Evolutionary conservation across 192 early-diverging fungal genomes (phyloP).

Genomic region (Bifiguratus adelaidae): DNA sequence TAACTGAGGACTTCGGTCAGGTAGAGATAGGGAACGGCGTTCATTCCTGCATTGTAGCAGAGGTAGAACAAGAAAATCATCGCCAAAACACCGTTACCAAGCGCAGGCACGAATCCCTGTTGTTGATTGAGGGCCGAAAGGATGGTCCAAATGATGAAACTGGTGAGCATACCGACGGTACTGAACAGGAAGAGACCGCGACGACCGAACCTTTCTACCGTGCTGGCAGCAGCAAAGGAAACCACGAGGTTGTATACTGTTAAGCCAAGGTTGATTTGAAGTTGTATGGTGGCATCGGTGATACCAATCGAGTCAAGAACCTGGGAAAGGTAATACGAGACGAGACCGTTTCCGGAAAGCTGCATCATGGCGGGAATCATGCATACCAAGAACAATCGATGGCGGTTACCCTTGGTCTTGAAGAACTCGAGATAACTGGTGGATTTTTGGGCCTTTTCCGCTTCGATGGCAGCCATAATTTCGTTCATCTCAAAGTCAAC

Average conservation of each 20-base stretch:
- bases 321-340: neutral
- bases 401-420: neutral
- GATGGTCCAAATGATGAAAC: conserved; percentile 1
- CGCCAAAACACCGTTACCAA: neutral
- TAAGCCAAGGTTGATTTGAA: neutral
- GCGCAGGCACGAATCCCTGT: neutral
- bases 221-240: neutral
- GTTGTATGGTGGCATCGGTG: neutral
- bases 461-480: neutral
- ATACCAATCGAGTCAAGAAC: neutral
- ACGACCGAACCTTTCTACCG: neutral
- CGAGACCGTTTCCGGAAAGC: neutral
- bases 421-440: neutral
- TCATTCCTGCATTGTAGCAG: neutral
- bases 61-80: neutral
- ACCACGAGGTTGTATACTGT: neutral
- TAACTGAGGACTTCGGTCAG: neutral
- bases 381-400: neutral
- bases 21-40: neutral
- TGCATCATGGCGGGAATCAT: neutral
- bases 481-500: conserved; percentile 2
- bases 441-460: neutral
- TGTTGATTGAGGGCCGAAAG: neutral
- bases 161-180: neutral
- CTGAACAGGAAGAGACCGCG: neutral